Evolutionary conservation across 1,284 basidiomycete genomes (phyloP).

Genomic region (Pulveroboletus sp.): DNA sequence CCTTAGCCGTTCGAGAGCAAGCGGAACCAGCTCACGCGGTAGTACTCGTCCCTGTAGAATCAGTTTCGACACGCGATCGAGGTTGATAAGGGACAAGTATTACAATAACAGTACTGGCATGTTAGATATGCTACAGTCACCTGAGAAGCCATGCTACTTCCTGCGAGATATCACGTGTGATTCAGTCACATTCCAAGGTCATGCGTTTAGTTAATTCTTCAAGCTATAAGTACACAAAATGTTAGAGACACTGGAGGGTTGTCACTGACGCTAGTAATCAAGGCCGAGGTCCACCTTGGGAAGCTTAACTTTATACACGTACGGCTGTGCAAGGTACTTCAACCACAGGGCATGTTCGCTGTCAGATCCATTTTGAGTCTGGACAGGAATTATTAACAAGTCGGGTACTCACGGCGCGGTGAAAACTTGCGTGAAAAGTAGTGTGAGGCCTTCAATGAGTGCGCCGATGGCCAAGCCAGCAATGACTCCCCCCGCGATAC

Average conservation of each 20-base stretch:
- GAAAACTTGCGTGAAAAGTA: not conserved
- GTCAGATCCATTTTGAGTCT: not conserved
- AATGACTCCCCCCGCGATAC: not conserved
- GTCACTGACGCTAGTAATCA: too few species aligned
- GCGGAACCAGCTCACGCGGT: too few species aligned
- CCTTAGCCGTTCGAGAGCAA: too few species aligned
- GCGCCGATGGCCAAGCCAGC: not conserved
- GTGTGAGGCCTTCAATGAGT: not conserved
- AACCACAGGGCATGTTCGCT: not conserved
- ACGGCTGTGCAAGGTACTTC: not conserved
- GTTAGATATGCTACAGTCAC: not conserved
- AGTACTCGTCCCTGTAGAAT: too few species aligned
- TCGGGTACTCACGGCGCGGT: not conserved
- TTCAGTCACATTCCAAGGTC: too few species aligned
- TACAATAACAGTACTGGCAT: not conserved
- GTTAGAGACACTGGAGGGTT: too few species aligned
- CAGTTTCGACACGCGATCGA: not conserved
- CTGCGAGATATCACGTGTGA: too few species aligned
- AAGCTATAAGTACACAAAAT: too few species aligned
- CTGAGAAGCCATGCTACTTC: not conserved
- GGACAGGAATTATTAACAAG: not conserved
- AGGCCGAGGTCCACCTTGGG: not conserved
- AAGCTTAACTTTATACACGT: constrained; percentile 1
- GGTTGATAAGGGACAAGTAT: not conserved
- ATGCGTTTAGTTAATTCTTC: too few species aligned